Conservation (phyloP, 2,329 filamentous ascomycete genomes). For the Cercospora brassicicola region DNA sequence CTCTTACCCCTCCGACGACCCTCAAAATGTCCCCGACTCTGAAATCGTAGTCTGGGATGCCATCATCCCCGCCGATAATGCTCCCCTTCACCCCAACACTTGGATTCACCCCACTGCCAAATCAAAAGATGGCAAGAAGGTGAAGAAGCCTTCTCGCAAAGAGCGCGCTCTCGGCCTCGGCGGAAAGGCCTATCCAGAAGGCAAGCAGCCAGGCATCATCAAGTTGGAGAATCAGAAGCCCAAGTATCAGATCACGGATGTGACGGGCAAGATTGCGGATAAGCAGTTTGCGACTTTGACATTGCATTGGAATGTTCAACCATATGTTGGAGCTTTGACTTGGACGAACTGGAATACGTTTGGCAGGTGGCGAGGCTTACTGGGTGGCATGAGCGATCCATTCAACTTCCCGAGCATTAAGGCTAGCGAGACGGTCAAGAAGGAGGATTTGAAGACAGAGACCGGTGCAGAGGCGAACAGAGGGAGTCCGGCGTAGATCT, state of each 20-base stretch:
- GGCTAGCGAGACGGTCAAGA: constrained; percentile 52
- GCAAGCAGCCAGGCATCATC: constrained; percentile 63
- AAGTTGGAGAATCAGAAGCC: constrained; percentile 80
- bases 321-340: constrained; percentile 85
- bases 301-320: constrained; percentile 95
- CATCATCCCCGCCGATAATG: constrained; percentile 77
- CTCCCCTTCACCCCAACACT: constrained; percentile 54
- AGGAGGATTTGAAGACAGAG: constrained; percentile 50
- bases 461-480: constrained; percentile 52
- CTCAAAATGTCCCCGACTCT: constrained; percentile 44
- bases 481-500: constrained; percentile 43
- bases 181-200: constrained; percentile 36
- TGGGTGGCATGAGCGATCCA: constrained; percentile 62
- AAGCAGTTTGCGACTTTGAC: constrained; percentile 72
- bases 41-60: constrained; percentile 92
- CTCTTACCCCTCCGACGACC: constrained; percentile 55
- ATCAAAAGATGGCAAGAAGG: constrained; percentile 13
- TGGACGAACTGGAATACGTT: constrained; percentile 61
- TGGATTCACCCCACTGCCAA: constrained; percentile 53
- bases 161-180: constrained; percentile 16
- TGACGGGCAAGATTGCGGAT: constrained; percentile 73
- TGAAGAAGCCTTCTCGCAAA: constrained; percentile 26
- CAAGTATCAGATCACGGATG: constrained; percentile 97
- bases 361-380: constrained; percentile 64
- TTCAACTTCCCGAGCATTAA: constrained; percentile 69